Conservation (phyloP, 345 rosid genomes). For the Acer negundo region DNA sequence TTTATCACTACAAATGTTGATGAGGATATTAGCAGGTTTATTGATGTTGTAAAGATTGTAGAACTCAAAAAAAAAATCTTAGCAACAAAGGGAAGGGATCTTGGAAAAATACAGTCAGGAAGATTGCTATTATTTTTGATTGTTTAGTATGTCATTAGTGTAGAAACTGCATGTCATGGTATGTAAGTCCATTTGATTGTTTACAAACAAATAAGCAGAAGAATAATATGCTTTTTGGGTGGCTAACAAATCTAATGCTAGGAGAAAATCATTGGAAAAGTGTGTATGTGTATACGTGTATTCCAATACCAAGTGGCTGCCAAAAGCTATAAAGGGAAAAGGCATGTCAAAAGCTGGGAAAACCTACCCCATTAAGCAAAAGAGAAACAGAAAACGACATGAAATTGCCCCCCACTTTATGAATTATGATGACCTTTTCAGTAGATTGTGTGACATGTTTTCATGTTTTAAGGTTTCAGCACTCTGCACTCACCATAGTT, state of each 20-base stretch:
- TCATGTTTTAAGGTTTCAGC: no score
- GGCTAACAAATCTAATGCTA: background rate
- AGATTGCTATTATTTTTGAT: background rate
- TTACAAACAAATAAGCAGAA: background rate
- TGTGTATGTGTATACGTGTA: background rate
- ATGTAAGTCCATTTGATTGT: constrained; percentile 2
- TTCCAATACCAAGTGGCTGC: background rate
- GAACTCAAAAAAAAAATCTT: background rate
- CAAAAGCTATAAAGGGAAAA: background rate
- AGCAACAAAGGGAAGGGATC: background rate
- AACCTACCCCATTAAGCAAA: background rate
- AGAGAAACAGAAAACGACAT: background rate
- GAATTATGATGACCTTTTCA: no score
- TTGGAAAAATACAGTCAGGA: background rate
- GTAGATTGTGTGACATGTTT: no score
- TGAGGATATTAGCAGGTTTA: constrained; percentile 3
- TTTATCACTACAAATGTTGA: constrained; percentile 5
- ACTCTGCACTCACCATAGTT: no score
- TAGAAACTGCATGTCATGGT: background rate
- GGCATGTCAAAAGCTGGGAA: background rate
- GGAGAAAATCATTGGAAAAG: background rate
- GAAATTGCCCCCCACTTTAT: background rate
- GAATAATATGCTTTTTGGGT: constrained; percentile 7
- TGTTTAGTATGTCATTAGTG: background rate
- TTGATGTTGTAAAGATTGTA: constrained; percentile 31